Percentiles rank a stretch among this genome's conserved stretches.
Evolutionary conservation across 2,329 filamentous ascomycete genomes (phyloP).

Genomic region (Sodiomyces alkalinus): DNA sequence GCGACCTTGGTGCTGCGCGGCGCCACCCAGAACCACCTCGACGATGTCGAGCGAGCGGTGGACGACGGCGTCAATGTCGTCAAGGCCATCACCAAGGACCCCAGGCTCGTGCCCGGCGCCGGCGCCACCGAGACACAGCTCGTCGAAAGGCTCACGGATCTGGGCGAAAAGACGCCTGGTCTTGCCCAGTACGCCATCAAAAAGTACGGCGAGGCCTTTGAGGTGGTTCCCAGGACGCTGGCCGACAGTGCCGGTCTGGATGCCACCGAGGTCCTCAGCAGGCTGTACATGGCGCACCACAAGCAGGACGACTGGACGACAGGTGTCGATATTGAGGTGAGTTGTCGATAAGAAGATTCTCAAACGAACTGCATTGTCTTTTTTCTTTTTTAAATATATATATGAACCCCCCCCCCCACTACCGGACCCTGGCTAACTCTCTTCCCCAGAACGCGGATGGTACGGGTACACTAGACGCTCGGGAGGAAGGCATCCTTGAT

Average conservation of each 20-base stretch:
- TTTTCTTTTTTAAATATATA: too few species aligned
- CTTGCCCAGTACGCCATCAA: conserved; percentile 92
- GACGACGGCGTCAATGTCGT: conserved; percentile 98
- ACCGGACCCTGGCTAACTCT: conserved; percentile 9
- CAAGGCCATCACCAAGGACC: conserved; percentile 92
- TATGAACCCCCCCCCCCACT: too few species aligned
- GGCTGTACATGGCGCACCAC: conserved; percentile 85
- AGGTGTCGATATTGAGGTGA: conserved; percentile 83
- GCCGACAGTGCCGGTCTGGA: conserved; percentile 93
- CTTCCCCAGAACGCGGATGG: conserved; percentile 64
- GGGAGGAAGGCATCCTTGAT: conserved; percentile 81
- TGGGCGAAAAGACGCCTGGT: conserved; percentile 84
- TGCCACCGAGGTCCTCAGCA: conserved; percentile 89
- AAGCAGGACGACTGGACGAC: conserved; percentile 75
- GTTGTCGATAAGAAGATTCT: conserved; percentile 7
- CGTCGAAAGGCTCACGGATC: conserved; percentile 77
- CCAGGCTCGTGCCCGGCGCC: conserved; percentile 80
- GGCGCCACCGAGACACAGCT: conserved; percentile 91
- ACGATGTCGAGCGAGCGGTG: conserved; percentile 91
- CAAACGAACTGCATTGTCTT: neutral
- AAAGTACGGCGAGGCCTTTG: conserved; percentile 94
- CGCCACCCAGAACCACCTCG: conserved; percentile 94
- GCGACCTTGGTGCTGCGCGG: conserved; percentile 89
- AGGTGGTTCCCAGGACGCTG: conserved; percentile 85
- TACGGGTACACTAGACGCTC: conserved; percentile 70